These are phyloP conservation scores for Neofusicoccum kwambonambiense DNA, from an alignment of 2,329 filamentous ascomycete genomes.

Conservation along the genomic window DNA sequence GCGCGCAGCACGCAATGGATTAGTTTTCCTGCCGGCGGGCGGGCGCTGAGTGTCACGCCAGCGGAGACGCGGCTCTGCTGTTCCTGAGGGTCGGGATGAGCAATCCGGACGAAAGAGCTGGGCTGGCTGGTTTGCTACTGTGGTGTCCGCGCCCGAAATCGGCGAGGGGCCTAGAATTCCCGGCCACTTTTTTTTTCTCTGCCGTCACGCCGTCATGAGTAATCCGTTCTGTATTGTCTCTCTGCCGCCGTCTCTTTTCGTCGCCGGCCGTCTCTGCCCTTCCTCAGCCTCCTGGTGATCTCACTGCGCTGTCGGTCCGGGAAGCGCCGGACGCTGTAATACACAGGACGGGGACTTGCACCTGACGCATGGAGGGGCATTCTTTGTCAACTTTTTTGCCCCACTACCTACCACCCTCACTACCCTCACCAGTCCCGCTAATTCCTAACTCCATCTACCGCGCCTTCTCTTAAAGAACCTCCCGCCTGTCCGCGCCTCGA, in stretches of 20 bases:
- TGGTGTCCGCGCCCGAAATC: slow-evolving; percentile 2
- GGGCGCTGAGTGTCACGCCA: neutral
- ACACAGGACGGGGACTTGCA: neutral
- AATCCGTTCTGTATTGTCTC: neutral
- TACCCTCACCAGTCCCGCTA: neutral
- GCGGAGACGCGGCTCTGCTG: neutral
- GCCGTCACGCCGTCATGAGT: neutral
- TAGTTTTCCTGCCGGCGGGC: neutral
- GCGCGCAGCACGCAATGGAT: neutral
- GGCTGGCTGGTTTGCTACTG: neutral
- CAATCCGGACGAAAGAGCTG: neutral
- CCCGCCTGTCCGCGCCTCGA: slow-evolving; percentile 1
- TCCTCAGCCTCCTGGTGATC: neutral
- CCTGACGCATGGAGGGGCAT: neutral
- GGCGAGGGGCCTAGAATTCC: slow-evolving; percentile 9
- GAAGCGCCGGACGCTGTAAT: neutral
- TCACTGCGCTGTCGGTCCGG: neutral
- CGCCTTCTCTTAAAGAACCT: neutral
- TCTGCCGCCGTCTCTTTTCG: neutral
- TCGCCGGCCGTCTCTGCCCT: neutral
- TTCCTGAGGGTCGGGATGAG: neutral
- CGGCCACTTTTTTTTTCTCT: neutral
- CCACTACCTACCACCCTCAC: neutral
- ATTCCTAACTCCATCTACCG: slow-evolving; percentile 7
- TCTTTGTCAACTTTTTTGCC: slow-evolving; percentile 1